phyloP scores from a whole-genome alignment of 2,329 filamentous ascomycete genomes.

The Penicillium nordicum region DNA sequence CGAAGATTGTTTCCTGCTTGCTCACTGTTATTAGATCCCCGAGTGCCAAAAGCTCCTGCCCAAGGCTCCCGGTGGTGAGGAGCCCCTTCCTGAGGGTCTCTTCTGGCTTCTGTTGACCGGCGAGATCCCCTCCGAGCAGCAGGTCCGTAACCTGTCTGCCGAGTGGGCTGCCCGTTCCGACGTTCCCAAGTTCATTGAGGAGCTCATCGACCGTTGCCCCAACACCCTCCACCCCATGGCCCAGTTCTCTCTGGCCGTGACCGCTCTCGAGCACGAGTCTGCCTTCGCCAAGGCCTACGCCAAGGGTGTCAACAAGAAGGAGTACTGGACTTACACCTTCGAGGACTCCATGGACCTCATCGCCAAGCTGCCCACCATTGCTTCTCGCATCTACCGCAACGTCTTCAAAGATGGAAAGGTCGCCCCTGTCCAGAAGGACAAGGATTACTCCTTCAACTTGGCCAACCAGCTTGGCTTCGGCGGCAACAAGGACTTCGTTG shows the following conservation, averaged over 20 bases:
- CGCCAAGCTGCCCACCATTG: conserved; percentile 97
- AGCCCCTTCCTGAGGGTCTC: conserved; percentile 97
- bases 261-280: conserved; percentile 96
- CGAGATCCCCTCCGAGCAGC: conserved; percentile 95
- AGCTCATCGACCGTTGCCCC: conserved; percentile 99
- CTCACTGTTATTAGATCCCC: conserved; percentile 62
- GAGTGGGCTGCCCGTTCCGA: conserved; percentile 98
- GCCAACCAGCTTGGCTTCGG: conserved; percentile 98
- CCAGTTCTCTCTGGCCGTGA: conserved; percentile 97
- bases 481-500: conserved; percentile 92
- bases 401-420: conserved; percentile 99
- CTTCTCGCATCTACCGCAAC: conserved; percentile 98
- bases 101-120: conserved; percentile 99
- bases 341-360: conserved; percentile 99
- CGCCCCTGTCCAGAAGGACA: conserved; percentile 90
- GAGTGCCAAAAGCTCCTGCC: conserved; percentile 97
- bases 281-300: conserved; percentile 98
- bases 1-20: background rate
- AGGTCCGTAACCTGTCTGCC: conserved; percentile 95
- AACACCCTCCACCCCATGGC: conserved; percentile 99
- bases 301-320: conserved; percentile 98
- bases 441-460: conserved; percentile 99
- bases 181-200: conserved; percentile 96
- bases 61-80: conserved; percentile 92
- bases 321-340: conserved; percentile 99